Evolutionary conservation across 2,329 filamentous ascomycete species (phyloP), one percentile per base, ranked within the genome.

Genomic region (Penicillium digitatum): DNA sequence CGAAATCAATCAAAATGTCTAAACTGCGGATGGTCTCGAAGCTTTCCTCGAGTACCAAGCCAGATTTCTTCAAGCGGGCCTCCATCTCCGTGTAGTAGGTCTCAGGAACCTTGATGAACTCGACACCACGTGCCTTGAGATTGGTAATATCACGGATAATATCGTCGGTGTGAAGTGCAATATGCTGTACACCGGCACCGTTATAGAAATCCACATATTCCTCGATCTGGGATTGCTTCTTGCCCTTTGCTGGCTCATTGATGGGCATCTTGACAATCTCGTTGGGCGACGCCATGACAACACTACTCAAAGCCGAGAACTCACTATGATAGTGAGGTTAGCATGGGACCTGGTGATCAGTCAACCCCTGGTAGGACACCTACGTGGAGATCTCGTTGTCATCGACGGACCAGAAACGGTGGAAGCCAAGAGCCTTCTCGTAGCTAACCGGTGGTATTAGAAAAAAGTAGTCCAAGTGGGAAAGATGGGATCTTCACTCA

Each of bases 381-480:
- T 66, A 76, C 73, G 74, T 96, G 81, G 86, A 90, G 76, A 96
- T 95, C 71, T 95, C 85, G 64, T 85, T 88, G 79, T 96, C 93
- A 73, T 96, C 93, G 55, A 96, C 92, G 52, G 87, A 90, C 93
- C 93, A 96, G 86, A 96, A 96, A 63, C 92, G 89, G 79, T 96
- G 91, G 83, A 96, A 96, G 52, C 87, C 88, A 27, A 96, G 87
- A 59, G 87, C 89, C 60, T 86, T 84, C 78, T 96, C 92, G 78
- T 96, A 97, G 74, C 89, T 82, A 37, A 2, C 38, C 16, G 18
- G 2, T 16, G 5, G 29, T 26, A n/a, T 53, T 3, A n/a, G 55
- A 62, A 32, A 43, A 43, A 42, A 61, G 35, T 60, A 1, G 1
- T 2, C 3, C 8, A 27, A 22, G 6, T 20, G 3, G 22, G 4